Evolutionary conservation across 2,329 filamentous ascomycete genomes (phyloP).

Genomic region (Sclerotinia borealis): DNA sequence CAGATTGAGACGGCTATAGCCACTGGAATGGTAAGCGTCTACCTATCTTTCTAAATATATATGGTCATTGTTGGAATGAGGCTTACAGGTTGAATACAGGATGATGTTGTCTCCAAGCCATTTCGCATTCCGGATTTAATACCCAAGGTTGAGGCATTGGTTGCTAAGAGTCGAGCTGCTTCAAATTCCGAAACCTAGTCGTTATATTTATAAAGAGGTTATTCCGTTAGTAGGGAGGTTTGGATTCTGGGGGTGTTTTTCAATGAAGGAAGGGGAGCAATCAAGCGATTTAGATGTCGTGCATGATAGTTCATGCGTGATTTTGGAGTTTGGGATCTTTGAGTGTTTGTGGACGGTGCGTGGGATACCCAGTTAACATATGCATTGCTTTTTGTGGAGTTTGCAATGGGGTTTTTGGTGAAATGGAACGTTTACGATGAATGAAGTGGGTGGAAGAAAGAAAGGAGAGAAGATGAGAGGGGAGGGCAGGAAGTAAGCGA

Average conservation of each 20-base stretch:
- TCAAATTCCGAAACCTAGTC: neutral
- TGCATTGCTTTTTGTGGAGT: neutral
- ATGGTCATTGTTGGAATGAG: neutral
- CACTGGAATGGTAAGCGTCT: constrained; percentile 60
- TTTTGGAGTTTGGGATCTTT: neutral
- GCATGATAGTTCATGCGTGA: neutral
- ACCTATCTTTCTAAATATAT: neutral
- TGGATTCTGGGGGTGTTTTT: neutral
- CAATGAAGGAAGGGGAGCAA: neutral
- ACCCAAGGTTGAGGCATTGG: constrained; percentile 54
- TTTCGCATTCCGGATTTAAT: constrained; percentile 69
- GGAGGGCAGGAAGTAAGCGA: neutral
- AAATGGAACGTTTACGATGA: too few relatives aligned
- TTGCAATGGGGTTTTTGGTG: neutral
- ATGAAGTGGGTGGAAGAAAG: neutral
- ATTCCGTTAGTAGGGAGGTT: too few relatives aligned
- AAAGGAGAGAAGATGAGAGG: neutral
- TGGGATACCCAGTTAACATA: neutral
- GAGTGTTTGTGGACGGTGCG: neutral
- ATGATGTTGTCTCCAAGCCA: constrained; percentile 74
- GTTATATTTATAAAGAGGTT: neutral
- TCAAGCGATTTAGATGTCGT: neutral
- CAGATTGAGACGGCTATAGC: constrained; percentile 66
- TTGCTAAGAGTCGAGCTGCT: constrained; percentile 15
- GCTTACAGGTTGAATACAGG: constrained; percentile 37